These are phyloP conservation scores for Lathyrus oleraceus DNA, from an alignment of 306 rosid genomes.

Conservation along the genomic window DNA sequence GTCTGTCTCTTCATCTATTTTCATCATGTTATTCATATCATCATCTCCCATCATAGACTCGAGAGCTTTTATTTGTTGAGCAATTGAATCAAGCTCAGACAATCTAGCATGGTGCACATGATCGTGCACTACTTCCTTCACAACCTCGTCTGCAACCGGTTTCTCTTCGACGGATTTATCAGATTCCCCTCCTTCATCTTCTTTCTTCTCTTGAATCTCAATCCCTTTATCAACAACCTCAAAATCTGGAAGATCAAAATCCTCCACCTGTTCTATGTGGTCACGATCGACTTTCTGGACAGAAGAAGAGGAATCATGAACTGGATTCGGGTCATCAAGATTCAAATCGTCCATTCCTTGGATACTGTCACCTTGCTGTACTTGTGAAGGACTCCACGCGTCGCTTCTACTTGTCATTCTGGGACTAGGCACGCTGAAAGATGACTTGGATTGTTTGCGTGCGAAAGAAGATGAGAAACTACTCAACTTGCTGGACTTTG, in stretches of 20 bases:
- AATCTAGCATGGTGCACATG: constrained; percentile 58
- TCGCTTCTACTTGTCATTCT: constrained; percentile 61
- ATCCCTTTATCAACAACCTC: constrained; percentile 92
- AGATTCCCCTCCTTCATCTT: constrained; percentile 45
- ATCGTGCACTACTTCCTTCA: constrained; percentile 78
- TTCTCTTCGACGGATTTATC: constrained; percentile 51
- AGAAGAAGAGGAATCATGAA: constrained; percentile 47
- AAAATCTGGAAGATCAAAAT: constrained; percentile 82
- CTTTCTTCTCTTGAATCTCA: constrained; percentile 65
- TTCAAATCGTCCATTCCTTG: constrained; percentile 86
- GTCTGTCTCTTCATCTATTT: constrained; percentile 51
- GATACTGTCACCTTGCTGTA: constrained; percentile 35
- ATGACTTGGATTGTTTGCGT: constrained; percentile 79
- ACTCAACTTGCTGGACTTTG: constrained; percentile 48
- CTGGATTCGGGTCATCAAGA: constrained; percentile 85
- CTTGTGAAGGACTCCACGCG: constrained; percentile 70
- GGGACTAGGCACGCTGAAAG: constrained; percentile 93
- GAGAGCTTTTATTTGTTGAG: constrained; percentile 91
- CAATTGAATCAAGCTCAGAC: constrained; percentile 80
- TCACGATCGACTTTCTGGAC: constrained; percentile 49
- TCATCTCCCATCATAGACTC: constrained; percentile 82
- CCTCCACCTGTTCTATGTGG: constrained; percentile 58
- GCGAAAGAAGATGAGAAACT: constrained; percentile 52
- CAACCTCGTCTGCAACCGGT: constrained; percentile 64
- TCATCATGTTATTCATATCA: constrained; percentile 20